Conservation (phyloP, 768 basidiomycete genomes). For the Mycena filopes region DNA sequence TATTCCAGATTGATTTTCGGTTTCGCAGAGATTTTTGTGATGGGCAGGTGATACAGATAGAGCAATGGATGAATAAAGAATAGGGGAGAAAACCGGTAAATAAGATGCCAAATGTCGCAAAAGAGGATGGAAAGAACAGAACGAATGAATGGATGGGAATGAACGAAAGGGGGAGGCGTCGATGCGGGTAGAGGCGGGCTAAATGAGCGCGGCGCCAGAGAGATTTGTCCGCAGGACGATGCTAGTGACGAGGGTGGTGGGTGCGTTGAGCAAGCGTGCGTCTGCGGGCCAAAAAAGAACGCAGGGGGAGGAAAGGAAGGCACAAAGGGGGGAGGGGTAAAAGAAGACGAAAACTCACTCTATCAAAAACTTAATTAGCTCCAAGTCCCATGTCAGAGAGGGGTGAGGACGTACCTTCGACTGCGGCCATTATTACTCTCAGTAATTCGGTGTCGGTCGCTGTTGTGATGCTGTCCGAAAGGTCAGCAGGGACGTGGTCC, state of each 20-base stretch:
- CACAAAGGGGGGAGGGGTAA: conserved; percentile 38
- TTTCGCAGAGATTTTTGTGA: too few relatives aligned
- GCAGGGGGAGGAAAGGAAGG: too few relatives aligned
- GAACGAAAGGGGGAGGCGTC: too few relatives aligned
- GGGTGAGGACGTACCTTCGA: conserved; percentile 77
- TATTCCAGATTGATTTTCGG: too few relatives aligned
- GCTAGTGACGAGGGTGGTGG: conserved; percentile 48
- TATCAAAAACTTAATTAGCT: conserved; percentile 39
- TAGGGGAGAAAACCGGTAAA: conserved; percentile 26
- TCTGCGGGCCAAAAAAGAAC: conserved; percentile 35
- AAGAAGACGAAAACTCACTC: conserved; percentile 68
- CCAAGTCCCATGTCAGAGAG: conserved; percentile 7
- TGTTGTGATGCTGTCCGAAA: conserved; percentile 74
- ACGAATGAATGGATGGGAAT: conserved; percentile 34
- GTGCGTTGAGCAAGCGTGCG: conserved; percentile 31
- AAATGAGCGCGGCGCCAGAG: conserved; percentile 73
- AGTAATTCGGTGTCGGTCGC: conserved; percentile 92
- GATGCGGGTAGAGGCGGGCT: conserved; percentile 25
- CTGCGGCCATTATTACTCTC: conserved; percentile 94
- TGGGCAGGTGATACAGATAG: conserved; percentile 6
- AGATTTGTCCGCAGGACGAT: conserved; percentile 76
- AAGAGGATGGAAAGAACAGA: conserved; percentile 24
- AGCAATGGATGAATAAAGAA: conserved; percentile 39
- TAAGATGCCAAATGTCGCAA: conserved; percentile 35
- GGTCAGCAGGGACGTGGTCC: not conserved